Evolutionary conservation across 441 rosid species (phyloP).

Genomic region (Pelargonium australe): DNA sequence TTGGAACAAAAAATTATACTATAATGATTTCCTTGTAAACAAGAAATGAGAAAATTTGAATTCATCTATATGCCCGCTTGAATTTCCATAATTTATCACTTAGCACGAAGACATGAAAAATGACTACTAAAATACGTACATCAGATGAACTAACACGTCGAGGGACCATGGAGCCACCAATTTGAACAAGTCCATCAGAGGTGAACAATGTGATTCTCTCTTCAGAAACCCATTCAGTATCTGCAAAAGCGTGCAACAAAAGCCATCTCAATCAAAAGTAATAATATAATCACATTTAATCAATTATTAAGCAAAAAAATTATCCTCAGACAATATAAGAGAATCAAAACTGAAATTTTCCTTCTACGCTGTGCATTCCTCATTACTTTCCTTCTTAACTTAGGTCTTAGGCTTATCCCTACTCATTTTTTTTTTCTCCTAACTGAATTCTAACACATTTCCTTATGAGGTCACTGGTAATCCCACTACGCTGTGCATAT

Average conservation of each 20-base stretch:
- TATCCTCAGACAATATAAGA: background rate
- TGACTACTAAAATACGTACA: constrained; percentile 32
- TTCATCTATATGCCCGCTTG: too few species aligned
- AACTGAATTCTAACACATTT: too few species aligned
- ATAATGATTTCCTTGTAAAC: background rate
- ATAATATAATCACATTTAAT: background rate
- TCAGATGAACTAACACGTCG: constrained; percentile 48
- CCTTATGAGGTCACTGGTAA: too few species aligned
- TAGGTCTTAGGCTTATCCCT: too few species aligned
- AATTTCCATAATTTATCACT: background rate
- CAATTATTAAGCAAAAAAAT: too few species aligned
- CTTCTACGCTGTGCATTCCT: background rate
- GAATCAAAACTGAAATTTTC: background rate
- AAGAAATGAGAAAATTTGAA: too few species aligned
- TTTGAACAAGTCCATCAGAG: constrained; percentile 80
- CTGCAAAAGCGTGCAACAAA: constrained; percentile 26
- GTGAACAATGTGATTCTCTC: constrained; percentile 80
- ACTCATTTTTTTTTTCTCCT: too few species aligned
- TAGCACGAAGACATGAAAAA: background rate
- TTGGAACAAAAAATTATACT: too few species aligned
- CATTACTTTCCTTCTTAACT: too few species aligned
- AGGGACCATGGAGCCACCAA: constrained; percentile 84
- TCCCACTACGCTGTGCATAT: too few species aligned
- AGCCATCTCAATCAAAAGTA: background rate
- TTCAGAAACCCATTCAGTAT: constrained; percentile 74